phyloP scores from a whole-genome alignment of 1,139 yeast species.

The Blastobotrys illinoisensis region DNA sequence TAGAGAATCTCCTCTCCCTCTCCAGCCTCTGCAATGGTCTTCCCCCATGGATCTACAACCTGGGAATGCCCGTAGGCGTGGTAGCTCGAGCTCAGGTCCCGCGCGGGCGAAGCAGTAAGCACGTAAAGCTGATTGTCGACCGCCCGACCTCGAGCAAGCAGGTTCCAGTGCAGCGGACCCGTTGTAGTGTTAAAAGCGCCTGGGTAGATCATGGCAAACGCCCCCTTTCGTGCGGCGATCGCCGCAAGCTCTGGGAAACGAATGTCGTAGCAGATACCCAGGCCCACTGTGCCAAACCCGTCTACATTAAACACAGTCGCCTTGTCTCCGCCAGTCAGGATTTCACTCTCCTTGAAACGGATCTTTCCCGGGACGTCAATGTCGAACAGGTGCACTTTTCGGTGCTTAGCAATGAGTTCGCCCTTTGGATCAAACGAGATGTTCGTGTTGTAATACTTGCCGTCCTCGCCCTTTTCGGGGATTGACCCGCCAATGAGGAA shows the following conservation, averaged over 20 bases:
- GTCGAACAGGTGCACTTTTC: slow-evolving; percentile 86
- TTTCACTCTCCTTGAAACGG: slow-evolving; percentile 73
- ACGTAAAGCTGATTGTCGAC: slow-evolving; percentile 84
- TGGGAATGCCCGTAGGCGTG: slow-evolving; percentile 93
- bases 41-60: slow-evolving; percentile 84
- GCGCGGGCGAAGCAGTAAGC: slow-evolving; percentile 80
- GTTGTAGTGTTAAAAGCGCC: slow-evolving; percentile 96
- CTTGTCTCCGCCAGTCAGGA: slow-evolving; percentile 70
- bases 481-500: slow-evolving; percentile 85
- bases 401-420: slow-evolving; percentile 71
- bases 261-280: slow-evolving; percentile 90
- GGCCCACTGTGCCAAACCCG: slow-evolving; percentile 71
- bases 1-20: slow-evolving; percentile 76
- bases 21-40: slow-evolving; percentile 74
- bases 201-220: slow-evolving; percentile 89
- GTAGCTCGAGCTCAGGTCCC: slow-evolving; percentile 65
- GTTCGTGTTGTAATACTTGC: slow-evolving; percentile 74
- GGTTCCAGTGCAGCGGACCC: slow-evolving; percentile 92
- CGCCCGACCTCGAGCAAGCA: slow-evolving; percentile 80
- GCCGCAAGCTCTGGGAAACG: slow-evolving; percentile 88
- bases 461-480: slow-evolving; percentile 63
- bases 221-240: slow-evolving; percentile 65
- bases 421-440: slow-evolving; percentile 69
- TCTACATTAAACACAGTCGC: slow-evolving; percentile 71
- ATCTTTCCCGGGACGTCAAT: slow-evolving; percentile 88